A percentile compares a stretch with the other conserved stretches of the same genome.
Evolutionary conservation across 345 rosid species (phyloP).

Genomic region (Heritiera fomes): DNA sequence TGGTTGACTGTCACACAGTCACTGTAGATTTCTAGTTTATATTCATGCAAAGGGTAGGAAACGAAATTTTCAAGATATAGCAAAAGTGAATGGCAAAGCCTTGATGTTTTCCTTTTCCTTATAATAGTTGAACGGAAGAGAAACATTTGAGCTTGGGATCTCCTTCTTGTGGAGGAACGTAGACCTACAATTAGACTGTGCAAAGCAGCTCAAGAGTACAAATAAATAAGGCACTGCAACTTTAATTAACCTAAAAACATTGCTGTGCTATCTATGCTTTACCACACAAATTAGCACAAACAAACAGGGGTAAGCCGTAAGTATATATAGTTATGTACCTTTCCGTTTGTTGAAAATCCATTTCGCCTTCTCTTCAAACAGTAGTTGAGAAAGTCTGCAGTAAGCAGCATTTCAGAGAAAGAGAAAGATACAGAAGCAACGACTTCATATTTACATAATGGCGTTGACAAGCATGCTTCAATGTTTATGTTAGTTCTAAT

Average conservation of each 20-base stretch:
- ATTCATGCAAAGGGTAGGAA: not conserved
- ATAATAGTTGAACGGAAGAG: not conserved
- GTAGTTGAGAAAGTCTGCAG: conserved; percentile 80
- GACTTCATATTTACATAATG: not conserved
- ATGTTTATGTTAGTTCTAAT: not conserved
- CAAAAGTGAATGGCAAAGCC: not conserved
- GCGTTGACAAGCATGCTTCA: not conserved
- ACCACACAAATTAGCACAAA: no score
- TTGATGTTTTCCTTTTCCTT: not conserved
- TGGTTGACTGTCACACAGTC: not conserved
- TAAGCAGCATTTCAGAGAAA: conserved; percentile 11
- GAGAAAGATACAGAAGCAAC: conserved; percentile 1
- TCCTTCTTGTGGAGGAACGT: not conserved
- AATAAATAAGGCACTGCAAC: no score
- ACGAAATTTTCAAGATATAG: not conserved
- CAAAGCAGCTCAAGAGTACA: not conserved
- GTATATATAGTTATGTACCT: conserved; percentile 39
- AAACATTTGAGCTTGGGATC: not conserved
- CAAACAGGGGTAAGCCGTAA: no score
- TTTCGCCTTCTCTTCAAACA: conserved; percentile 93
- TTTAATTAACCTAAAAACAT: not conserved
- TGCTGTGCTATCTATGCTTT: not conserved
- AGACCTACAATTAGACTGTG: not conserved
- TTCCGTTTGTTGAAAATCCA: conserved; percentile 96
- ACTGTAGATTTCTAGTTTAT: not conserved